Evolutionary conservation across 2,329 filamentous ascomycete genomes (phyloP), one percentile per base, ranked within the genome.

Genomic region (Sclerotinia nivalis): DNA sequence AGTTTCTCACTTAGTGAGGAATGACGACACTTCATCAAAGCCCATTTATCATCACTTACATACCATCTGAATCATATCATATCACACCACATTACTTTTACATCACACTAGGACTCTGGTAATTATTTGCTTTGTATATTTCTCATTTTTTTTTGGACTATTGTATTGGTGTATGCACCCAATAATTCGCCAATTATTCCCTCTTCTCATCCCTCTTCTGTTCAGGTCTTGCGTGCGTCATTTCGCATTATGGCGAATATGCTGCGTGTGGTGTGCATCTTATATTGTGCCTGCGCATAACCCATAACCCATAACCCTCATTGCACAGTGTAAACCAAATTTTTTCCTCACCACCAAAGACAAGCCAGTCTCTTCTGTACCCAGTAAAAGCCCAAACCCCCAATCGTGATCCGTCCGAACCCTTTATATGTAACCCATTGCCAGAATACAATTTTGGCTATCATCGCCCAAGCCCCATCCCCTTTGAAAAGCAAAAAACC

Each of bases 361-460:
- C 47, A 52, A 40, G 31, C 31, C 61, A 12, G 61, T 64, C 31
- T 52, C 47, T 52, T 47, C 47, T 40, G 47, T 64, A 40, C 55
- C 55, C 66, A 40, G 43, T 68, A 45, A 45, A 59, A 68, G 20
- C 55, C 45, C 34, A 61, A 43, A 15, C 25, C 55, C 62, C 37
- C 45, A 60, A 34, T 49, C 54, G 45, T 61, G 45, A 68, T 60
- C 25, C n/a, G 8, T 49, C 66, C 43, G 45, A 28, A 43, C 55
- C 66, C 22, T 68, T 68, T 61, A 61, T 68, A 43, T 61, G 55
- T 68, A 52, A 61, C 65, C 66, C 31, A 61, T 50, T 60, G 55
- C 66, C 55, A 68, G 4, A 68, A 50, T 61, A 50, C 31, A 61
- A 52, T 37, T 40, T 60, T 40, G 66, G 43, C n/a, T 9, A 52